Conservation (phyloP, 257 asterid genomes). For the Sherardia arvensis region DNA sequence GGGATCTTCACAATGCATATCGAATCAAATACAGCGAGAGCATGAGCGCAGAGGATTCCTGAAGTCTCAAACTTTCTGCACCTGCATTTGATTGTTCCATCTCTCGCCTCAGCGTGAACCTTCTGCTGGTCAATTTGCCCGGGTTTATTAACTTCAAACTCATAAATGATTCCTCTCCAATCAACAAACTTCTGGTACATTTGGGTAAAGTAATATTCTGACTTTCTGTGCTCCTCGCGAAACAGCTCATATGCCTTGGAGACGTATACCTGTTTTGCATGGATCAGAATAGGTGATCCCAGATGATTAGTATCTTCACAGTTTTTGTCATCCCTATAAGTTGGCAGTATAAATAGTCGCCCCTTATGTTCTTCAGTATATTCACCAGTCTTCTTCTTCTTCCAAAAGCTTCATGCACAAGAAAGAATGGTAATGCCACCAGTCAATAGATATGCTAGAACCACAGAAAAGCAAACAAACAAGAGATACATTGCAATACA, state of each 20-base stretch:
- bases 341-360: neutral
- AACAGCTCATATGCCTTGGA: neutral
- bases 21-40: neutral
- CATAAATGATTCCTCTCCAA: slow-evolving; percentile 5
- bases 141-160: neutral
- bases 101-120: slow-evolving; percentile 11
- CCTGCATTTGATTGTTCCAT: slow-evolving; percentile 18
- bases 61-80: slow-evolving; percentile 9
- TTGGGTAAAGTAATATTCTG: neutral
- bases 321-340: neutral
- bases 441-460: too few relatives aligned
- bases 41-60: neutral
- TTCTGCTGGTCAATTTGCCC: neutral
- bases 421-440: too few relatives aligned
- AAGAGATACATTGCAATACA: neutral
- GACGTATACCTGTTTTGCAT: slow-evolving; percentile 8
- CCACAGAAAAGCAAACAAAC: too few relatives aligned
- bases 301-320: neutral
- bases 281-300: slow-evolving; percentile 12
- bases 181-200: neutral
- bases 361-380: neutral
- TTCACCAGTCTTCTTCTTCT: neutral
- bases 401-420: neutral
- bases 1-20: slow-evolving; percentile 14
- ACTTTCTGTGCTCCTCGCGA: slow-evolving; percentile 10